phyloP scores from a whole-genome alignment of 2,329 filamentous ascomycete genomes.

The Fusarium sp. region DNA sequence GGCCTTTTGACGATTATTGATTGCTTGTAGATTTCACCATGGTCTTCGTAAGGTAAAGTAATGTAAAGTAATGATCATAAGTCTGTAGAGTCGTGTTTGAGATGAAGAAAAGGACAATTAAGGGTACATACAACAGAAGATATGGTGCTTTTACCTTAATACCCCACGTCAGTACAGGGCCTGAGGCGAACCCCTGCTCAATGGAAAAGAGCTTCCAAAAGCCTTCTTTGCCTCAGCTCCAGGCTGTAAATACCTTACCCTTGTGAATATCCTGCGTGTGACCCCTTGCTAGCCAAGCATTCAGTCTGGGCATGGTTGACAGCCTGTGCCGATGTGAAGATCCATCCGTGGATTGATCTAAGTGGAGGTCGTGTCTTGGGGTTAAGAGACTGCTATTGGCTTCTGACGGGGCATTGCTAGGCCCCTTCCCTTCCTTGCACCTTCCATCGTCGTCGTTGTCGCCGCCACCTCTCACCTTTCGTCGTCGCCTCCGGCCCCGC shows the following conservation, averaged over 20 bases:
- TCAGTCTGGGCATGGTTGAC: slow-evolving; percentile 15
- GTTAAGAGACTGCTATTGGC: slow-evolving; percentile 22
- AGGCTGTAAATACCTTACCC: slow-evolving; percentile 22
- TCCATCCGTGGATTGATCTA: slow-evolving; percentile 37
- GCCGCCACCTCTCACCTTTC: slow-evolving; percentile 35
- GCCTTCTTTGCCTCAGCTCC: slow-evolving; percentile 35
- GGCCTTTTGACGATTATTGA: not conserved
- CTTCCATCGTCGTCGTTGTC: slow-evolving; percentile 35
- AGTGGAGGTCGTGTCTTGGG: slow-evolving; percentile 18
- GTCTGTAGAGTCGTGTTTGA: not conserved
- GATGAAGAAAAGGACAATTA: not conserved
- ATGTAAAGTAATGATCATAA: not conserved
- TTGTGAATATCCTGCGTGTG: slow-evolving; percentile 12
- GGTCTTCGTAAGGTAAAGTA: not conserved
- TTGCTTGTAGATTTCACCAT: not conserved
- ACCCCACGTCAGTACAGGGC: slow-evolving; percentile 11
- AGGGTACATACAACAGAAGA: not conserved
- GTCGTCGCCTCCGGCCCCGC: slow-evolving; percentile 27
- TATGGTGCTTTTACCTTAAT: not conserved
- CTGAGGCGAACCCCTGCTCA: slow-evolving; percentile 19
- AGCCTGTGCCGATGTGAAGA: slow-evolving; percentile 37
- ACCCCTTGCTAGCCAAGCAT: slow-evolving; percentile 30
- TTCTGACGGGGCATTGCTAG: slow-evolving; percentile 7
- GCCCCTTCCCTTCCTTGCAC: slow-evolving; percentile 24
- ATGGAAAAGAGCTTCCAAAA: slow-evolving; percentile 22